These are phyloP conservation scores for Wickerhamomyces xylosicus DNA, from an alignment of 805 yeast species.

Conservation along the genomic window DNA sequence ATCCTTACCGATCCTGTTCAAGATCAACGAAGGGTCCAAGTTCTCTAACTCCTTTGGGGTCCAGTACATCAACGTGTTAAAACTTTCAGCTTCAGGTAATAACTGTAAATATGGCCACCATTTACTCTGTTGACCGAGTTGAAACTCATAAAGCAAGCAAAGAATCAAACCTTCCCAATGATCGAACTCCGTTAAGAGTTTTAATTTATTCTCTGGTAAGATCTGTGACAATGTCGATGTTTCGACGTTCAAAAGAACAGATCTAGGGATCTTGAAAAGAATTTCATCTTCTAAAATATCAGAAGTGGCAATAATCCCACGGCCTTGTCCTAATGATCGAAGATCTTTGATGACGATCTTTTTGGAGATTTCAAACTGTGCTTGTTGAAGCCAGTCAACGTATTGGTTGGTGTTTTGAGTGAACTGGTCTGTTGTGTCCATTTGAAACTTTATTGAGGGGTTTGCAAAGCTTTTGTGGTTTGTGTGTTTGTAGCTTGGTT, in stretches of 20 bases:
- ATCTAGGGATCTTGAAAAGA: conserved; percentile 61
- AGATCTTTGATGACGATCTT: no score
- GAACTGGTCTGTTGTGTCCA: no score
- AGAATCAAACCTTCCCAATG: conserved; percentile 78
- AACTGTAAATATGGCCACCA: conserved; percentile 71
- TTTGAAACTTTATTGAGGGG: no score
- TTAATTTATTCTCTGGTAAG: conserved; percentile 21
- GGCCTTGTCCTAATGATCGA: conserved; percentile 52
- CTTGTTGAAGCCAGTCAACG: no score
- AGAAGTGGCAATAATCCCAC: conserved; percentile 61
- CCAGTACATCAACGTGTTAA: conserved; percentile 82
- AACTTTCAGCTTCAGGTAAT: conserved; percentile 52
- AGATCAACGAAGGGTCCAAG: conserved; percentile 62
- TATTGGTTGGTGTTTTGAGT: no score
- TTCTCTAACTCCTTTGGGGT: conserved; percentile 39
- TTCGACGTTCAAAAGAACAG: conserved; percentile 44
- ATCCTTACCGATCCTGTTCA: conserved; percentile 60
- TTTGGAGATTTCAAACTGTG: no score
- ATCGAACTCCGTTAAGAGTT: conserved; percentile 30
- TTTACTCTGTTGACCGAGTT: conserved; percentile 32
- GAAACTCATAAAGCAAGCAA: conserved; percentile 52
- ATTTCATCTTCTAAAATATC: conserved; percentile 54
- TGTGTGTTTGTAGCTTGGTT: no score
- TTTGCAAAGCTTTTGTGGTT: no score
- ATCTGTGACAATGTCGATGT: conserved; percentile 36